Conservation (phyloP, 768 basidiomycete species). For the Nevesoporus exiguus region DNA sequence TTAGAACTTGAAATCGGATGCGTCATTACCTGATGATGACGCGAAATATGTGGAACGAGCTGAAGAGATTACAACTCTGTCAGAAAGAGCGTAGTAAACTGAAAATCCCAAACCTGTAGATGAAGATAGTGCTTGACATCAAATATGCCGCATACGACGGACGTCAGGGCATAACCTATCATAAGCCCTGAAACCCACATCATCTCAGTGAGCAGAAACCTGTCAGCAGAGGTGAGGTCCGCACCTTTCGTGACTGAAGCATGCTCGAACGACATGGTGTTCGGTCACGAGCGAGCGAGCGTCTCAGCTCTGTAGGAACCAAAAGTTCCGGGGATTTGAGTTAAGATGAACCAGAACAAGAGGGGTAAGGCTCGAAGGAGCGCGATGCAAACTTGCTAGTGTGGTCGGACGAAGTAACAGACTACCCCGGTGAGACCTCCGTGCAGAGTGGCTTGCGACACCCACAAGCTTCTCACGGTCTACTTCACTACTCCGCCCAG, state of each 20-base stretch:
- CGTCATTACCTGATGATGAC: conserved; percentile 71
- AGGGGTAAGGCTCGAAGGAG: not conserved
- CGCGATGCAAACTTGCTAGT: not conserved
- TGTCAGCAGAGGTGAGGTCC: not conserved
- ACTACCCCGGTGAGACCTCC: not conserved
- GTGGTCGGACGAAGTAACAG: not conserved
- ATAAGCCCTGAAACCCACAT: conserved; percentile 59
- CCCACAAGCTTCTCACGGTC: not conserved
- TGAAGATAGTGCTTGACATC: conserved; percentile 89
- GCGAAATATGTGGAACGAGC: conserved; percentile 88
- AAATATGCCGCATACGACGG: conserved; percentile 73
- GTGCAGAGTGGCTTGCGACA: too few relatives aligned
- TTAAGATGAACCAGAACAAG: not conserved
- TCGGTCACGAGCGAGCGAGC: not conserved
- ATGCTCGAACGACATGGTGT: conserved; percentile 73
- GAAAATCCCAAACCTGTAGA: conserved; percentile 54
- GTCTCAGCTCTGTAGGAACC: not conserved
- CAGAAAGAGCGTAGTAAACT: conserved; percentile 1
- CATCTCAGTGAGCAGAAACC: not conserved
- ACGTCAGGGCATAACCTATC: conserved; percentile 63
- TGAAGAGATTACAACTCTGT: conserved; percentile 28
- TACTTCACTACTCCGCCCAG: not conserved
- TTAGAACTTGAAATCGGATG: conserved; percentile 3
- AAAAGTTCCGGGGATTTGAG: not conserved
- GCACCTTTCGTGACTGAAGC: conserved; percentile 83